These are phyloP conservation scores for Talaromyces sp. DNA, from an alignment of 2,329 filamentous ascomycete species.

Conservation along the genomic window DNA sequence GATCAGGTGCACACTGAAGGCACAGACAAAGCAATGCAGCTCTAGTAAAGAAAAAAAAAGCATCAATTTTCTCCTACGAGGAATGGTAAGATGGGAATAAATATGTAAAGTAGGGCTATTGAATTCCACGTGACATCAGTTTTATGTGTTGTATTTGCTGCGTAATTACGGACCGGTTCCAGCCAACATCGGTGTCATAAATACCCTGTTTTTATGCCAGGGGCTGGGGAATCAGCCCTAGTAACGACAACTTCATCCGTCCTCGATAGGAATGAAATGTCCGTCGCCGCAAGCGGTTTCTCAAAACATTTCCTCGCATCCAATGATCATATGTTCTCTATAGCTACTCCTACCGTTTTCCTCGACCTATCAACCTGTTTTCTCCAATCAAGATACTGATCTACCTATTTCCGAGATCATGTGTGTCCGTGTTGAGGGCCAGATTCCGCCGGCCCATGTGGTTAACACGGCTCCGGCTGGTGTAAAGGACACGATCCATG, in stretches of 20 bases:
- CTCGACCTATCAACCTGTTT: not conserved
- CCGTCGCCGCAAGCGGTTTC: slow-evolving; percentile 3
- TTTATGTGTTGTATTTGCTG: not conserved
- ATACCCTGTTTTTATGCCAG: not conserved
- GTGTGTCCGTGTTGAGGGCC: not conserved
- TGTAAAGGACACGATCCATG: not conserved
- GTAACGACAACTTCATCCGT: not conserved
- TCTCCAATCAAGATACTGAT: not conserved
- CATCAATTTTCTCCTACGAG: not conserved
- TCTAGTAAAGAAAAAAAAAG: not conserved
- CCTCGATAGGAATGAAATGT: not conserved
- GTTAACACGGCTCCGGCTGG: slow-evolving; percentile 5
- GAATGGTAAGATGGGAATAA: not conserved
- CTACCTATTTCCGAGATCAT: slow-evolving; percentile 1
- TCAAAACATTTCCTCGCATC: not conserved
- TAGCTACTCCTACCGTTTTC: not conserved
- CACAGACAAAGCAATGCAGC: not conserved
- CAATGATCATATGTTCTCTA: not conserved
- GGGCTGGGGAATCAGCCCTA: not conserved
- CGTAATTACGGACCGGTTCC: not conserved
- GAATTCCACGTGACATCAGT: slow-evolving; percentile 7
- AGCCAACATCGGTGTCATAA: not conserved
- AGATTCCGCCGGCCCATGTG: slow-evolving; percentile 3
- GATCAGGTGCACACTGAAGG: not conserved
- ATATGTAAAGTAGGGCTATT: not conserved